Percentiles rank a stretch among this genome's conserved stretches.
Conservation (phyloP, 345 rosid genomes). For the Arabis hirsuta region DNA sequence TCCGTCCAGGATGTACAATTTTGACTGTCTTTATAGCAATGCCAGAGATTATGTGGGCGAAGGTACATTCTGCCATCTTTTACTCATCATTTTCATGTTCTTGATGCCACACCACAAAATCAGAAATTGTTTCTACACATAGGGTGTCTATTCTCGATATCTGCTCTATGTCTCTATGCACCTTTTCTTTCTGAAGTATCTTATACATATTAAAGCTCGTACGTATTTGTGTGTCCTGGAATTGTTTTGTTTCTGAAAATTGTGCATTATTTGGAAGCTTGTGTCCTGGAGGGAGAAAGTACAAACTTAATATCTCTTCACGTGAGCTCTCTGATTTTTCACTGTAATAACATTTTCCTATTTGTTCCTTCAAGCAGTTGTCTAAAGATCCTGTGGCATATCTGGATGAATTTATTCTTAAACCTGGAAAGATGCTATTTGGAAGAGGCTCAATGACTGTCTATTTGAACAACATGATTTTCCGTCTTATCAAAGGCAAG, state of each 20-base stretch:
- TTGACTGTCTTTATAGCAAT: slow-evolving; percentile 85
- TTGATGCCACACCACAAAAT: slow-evolving; percentile 1
- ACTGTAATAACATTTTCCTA: background rate
- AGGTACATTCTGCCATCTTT: slow-evolving; percentile 52
- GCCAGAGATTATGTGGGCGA: slow-evolving; percentile 87
- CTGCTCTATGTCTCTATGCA: slow-evolving; percentile 10
- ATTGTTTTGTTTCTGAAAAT: slow-evolving; percentile 2
- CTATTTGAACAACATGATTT: slow-evolving; percentile 68
- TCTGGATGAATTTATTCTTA: slow-evolving; percentile 65
- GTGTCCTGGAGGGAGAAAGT: slow-evolving; percentile 18
- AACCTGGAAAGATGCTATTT: slow-evolving; percentile 73
- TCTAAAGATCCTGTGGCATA: slow-evolving; percentile 69
- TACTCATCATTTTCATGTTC: slow-evolving; percentile 19
- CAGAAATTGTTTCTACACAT: slow-evolving; percentile 25
- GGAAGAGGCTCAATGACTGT: slow-evolving; percentile 75
- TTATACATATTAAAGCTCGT: background rate
- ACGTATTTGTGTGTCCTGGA: background rate
- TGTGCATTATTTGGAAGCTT: slow-evolving; percentile 8
- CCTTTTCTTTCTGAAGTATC: slow-evolving; percentile 7
- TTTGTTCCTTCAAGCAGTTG: slow-evolving; percentile 54
- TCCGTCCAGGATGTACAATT: slow-evolving; percentile 97
- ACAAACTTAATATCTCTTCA: slow-evolving; percentile 21
- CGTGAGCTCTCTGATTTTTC: slow-evolving; percentile 1
- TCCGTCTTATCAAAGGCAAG: slow-evolving; percentile 68
- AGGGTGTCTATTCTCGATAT: slow-evolving; percentile 17